These are phyloP conservation scores for Puccinia horiana DNA, from an alignment of 1,284 basidiomycete species.

Conservation along the genomic window DNA sequence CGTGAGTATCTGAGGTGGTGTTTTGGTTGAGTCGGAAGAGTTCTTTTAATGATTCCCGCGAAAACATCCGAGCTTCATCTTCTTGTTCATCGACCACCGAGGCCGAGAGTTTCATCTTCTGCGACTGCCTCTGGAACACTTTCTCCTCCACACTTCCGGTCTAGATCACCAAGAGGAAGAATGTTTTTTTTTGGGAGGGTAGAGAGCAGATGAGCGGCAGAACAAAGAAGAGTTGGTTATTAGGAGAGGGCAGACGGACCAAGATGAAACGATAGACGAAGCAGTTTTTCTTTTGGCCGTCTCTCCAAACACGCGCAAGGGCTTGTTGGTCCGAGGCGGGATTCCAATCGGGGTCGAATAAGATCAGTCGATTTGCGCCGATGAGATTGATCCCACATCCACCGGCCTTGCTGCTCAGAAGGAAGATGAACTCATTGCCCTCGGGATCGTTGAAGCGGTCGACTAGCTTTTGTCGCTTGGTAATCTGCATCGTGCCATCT, in stretches of 20 bases:
- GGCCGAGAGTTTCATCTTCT: constrained; percentile 93
- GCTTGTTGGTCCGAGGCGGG: constrained; percentile 98
- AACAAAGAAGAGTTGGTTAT: not conserved
- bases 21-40: constrained; percentile 80
- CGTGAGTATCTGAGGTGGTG: constrained; percentile 66
- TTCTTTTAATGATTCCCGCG: constrained; percentile 81
- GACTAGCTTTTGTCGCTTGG: constrained; percentile 94
- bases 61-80: constrained; percentile 93
- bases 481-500: constrained; percentile 90
- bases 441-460: constrained; percentile 96
- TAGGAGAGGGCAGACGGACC: not conserved
- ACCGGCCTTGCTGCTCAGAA: constrained; percentile 93
- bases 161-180: constrained; percentile 66
- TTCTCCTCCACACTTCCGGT: constrained; percentile 99
- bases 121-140: constrained; percentile 64
- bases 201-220: constrained; percentile 80
- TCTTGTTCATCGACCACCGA: constrained; percentile 97
- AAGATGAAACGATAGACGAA: constrained; percentile 41
- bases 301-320: constrained; percentile 96
- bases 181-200: constrained; percentile 65
- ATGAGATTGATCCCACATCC: constrained; percentile 98
- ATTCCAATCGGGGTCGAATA: constrained; percentile 99
- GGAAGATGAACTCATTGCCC: constrained; percentile 90
- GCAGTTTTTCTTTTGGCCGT: constrained; percentile 87
- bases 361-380: constrained; percentile 89